Evolutionary conservation across 2,329 filamentous ascomycete species (phyloP).

Genomic region (Aureobasidium subglaciale): DNA sequence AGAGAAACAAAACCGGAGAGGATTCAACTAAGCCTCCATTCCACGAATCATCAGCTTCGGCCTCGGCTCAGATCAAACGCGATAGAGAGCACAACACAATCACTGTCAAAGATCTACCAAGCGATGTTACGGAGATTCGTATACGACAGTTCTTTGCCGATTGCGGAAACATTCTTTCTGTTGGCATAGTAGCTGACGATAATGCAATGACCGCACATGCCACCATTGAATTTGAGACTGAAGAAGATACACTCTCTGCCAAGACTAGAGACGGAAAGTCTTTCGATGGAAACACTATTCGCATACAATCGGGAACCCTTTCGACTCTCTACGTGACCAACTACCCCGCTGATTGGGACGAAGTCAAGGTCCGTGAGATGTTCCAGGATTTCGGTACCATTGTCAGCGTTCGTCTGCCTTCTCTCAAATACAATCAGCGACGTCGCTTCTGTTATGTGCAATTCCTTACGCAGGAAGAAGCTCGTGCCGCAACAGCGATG

Average conservation of each 20-base stretch:
- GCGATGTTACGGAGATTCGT: slow-evolving; percentile 60
- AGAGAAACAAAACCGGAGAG: slow-evolving; percentile 56
- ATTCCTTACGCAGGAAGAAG: slow-evolving; percentile 64
- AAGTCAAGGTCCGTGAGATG: slow-evolving; percentile 59
- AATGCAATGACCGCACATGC: slow-evolving; percentile 59
- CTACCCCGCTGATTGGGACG: slow-evolving; percentile 71
- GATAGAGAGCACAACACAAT: slow-evolving; percentile 88
- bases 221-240: slow-evolving; percentile 74
- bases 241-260: slow-evolving; percentile 75
- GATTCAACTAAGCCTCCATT: slow-evolving; percentile 21
- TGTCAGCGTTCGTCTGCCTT: slow-evolving; percentile 80
- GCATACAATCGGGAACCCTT: slow-evolving; percentile 65
- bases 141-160: slow-evolving; percentile 87
- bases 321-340: slow-evolving; percentile 87
- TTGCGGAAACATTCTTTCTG: slow-evolving; percentile 74
- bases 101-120: slow-evolving; percentile 70
- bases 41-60: slow-evolving; percentile 30
- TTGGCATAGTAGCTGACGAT: slow-evolving; percentile 61
- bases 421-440: slow-evolving; percentile 78
- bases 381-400: slow-evolving; percentile 75
- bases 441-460: slow-evolving; percentile 94
- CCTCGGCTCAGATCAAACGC: slow-evolving; percentile 51
- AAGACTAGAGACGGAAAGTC: slow-evolving; percentile 74
- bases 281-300: slow-evolving; percentile 65
- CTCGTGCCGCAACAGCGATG: slow-evolving; percentile 61